Base-by-base conservation (phyloP, 2,329 filamentous ascomycete genomes). In the Ophiosphaerella herpotricha region DNA sequence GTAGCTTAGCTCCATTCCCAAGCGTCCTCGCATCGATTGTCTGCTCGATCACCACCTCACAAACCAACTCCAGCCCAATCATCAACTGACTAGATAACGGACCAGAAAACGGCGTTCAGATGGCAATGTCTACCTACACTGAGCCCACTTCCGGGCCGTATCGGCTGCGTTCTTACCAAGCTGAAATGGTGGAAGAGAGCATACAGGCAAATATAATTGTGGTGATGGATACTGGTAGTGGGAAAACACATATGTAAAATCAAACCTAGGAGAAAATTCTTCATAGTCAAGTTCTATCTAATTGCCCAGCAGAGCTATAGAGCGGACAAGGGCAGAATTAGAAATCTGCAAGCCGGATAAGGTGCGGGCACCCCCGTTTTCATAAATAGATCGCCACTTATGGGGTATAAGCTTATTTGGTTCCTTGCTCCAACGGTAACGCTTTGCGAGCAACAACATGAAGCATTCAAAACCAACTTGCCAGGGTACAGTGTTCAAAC, bases 401-500 rank as follows among this genome's bases (percentile, higher is more conserved):
- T 13, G 24, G 24, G 21, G 7, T 33, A 33, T 9, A 55, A 76
- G 74, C 60, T 75, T 23, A 66, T 78, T 5, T 80, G 77, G 77
- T 78, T 79, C 48, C 63, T 79, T 18, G 69, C 75, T 4, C 77
- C 77, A 6, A 78, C 73, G 3, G 73, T 77, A 11, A 63, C 75
- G 2, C 61, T 80, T n/a, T 76, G 76, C 50, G 63, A 75, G 37
- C 78, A 80, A 52, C 77, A 80, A 47, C 57, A 68, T 50, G 51
- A 61, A 2, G 64, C 72, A 0, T 68, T 79, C 23, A 45, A 60
- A 34, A 54, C 58, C 16, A 58, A 73, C 24, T 53, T 79, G 5
- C 73, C 77, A 1, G 77, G 78, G 0, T 80, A 84, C 29, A 79
- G 83, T 18, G 79, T 85, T 32, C 83, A 82, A 50, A 68, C 88